Conservation (phyloP, 2,329 filamentous ascomycete genomes). For the Penicillium sp. region DNA sequence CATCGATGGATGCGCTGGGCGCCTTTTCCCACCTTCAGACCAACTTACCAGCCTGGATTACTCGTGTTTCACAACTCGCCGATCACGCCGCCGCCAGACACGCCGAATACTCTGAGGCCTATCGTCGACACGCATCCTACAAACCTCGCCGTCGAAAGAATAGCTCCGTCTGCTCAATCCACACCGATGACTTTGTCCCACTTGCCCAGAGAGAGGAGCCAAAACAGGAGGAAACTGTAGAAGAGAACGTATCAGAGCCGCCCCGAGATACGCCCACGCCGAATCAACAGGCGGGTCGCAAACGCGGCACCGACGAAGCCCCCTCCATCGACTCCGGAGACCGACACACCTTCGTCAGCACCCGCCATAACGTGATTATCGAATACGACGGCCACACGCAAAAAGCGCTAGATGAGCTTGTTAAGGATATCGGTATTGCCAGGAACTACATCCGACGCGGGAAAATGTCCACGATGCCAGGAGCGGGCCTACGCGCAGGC, state of each 20-base stretch:
- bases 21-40: conserved; percentile 51
- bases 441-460: conserved; percentile 85
- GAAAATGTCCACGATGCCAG: conserved; percentile 60
- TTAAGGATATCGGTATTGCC: conserved; percentile 78
- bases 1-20: conserved; percentile 46
- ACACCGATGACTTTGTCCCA: conserved; percentile 31
- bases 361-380: conserved; percentile 79
- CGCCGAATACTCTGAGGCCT: conserved; percentile 49
- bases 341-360: conserved; percentile 62
- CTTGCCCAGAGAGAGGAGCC: conserved; percentile 23
- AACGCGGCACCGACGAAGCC: conserved; percentile 39
- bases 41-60: conserved; percentile 51
- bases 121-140: conserved; percentile 37
- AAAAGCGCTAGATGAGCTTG: conserved; percentile 77
- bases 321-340: conserved; percentile 38
- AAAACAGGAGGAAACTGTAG: conserved; percentile 9
- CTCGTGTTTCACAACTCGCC: conserved; percentile 47
- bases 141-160: conserved; percentile 44
- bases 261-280: conserved; percentile 12
- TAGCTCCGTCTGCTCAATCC: conserved; percentile 49
- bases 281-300: conserved; percentile 30
- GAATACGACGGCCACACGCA: conserved; percentile 91
- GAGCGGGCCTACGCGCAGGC: conserved; percentile 26
- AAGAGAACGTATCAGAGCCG: background rate
- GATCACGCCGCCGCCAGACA: conserved; percentile 45